phyloP scores from a whole-genome alignment of 305 asterid genomes.

The Fraxinus sp. region DNA sequence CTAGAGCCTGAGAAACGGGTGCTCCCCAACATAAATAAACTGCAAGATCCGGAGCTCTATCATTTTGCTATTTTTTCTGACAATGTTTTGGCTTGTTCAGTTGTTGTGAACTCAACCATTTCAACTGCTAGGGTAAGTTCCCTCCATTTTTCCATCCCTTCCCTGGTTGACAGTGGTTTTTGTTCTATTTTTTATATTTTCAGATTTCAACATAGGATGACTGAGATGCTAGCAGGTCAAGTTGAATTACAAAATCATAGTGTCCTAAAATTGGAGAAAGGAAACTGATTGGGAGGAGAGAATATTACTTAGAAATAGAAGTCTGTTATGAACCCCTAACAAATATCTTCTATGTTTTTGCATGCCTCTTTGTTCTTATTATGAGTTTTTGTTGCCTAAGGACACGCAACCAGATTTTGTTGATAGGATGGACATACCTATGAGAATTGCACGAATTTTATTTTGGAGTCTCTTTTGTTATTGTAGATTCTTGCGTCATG shows the following conservation, averaged over 20 bases:
- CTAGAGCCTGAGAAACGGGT: constrained; percentile 35
- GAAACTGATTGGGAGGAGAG: not conserved
- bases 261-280: not conserved
- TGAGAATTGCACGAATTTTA: not conserved
- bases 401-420: not conserved
- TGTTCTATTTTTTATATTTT: not conserved
- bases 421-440: not conserved
- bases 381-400: not conserved
- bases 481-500: not conserved
- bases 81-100: constrained; percentile 85
- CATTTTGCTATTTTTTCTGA: constrained; percentile 90
- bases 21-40: constrained; percentile 36
- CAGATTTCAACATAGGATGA: not conserved
- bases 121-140: constrained; percentile 62
- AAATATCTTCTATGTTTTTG: not conserved
- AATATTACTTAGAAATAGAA: not conserved
- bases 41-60: constrained; percentile 53
- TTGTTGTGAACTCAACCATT: constrained; percentile 85
- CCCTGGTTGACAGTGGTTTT: constrained; percentile 6
- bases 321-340: not conserved
- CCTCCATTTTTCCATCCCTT: constrained; percentile 15
- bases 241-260: not conserved
- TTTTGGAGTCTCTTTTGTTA: not conserved
- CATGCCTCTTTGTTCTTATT: not conserved
- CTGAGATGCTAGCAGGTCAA: not conserved